Percentiles rank a stretch among this genome's conserved stretches.
Conservation (phyloP, 108 stramenopile species). For the Nitzschia sp. region DNA sequence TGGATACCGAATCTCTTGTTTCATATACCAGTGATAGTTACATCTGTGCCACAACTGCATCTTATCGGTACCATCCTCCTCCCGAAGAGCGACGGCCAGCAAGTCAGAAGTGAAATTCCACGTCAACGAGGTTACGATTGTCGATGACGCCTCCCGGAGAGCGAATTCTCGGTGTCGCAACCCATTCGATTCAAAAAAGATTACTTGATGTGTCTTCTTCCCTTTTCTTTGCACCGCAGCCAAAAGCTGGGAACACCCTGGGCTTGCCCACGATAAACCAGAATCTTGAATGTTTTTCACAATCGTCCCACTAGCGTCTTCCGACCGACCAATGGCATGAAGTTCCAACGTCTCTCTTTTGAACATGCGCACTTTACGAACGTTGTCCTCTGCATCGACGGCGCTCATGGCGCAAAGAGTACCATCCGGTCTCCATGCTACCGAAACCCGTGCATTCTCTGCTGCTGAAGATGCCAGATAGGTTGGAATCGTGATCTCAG, state of each 20-base stretch:
- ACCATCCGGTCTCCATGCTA: slow-evolving; percentile 80
- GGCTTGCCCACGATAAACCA: slow-evolving; percentile 70
- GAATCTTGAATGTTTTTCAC: slow-evolving; percentile 61
- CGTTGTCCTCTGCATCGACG: slow-evolving; percentile 53
- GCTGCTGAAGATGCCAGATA: slow-evolving; percentile 22
- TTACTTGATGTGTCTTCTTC: slow-evolving; percentile 62
- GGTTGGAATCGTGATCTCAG: slow-evolving; percentile 58
- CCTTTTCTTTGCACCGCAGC: slow-evolving; percentile 68
- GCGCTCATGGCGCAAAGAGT: slow-evolving; percentile 67
- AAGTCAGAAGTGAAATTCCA: slow-evolving; percentile 82
- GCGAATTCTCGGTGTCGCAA: slow-evolving; percentile 79
- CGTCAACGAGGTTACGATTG: slow-evolving; percentile 38
- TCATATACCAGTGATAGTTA: slow-evolving; percentile 93
- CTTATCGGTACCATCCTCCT: slow-evolving; percentile 46
- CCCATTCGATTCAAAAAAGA: slow-evolving; percentile 91
- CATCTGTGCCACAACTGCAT: slow-evolving; percentile 84
- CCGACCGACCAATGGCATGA: slow-evolving; percentile 67
- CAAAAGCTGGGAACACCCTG: slow-evolving; percentile 76
- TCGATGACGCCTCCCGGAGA: slow-evolving; percentile 33
- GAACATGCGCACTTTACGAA: slow-evolving; percentile 70
- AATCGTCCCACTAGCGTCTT: slow-evolving; percentile 82
- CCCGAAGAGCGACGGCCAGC: slow-evolving; percentile 55
- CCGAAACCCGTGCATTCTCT: slow-evolving; percentile 46
- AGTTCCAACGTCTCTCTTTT: slow-evolving; percentile 59
- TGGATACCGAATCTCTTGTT: slow-evolving; percentile 67